A percentile compares a stretch with the other conserved stretches of the same genome.
phyloP scores from a whole-genome alignment of 2,329 filamentous ascomycete species.

The Fusarium chaquense region DNA sequence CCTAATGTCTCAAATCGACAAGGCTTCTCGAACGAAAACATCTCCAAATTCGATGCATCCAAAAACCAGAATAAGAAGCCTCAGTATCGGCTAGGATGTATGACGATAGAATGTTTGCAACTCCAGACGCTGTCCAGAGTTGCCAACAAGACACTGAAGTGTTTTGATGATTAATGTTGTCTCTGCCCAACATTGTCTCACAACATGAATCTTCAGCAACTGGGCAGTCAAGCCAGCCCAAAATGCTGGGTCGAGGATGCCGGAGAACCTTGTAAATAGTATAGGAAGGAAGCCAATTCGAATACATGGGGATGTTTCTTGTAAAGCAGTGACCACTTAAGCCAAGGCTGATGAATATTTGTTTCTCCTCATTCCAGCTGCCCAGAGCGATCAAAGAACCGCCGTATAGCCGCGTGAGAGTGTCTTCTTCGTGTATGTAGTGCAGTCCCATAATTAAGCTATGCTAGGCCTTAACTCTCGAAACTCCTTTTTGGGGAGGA shows the following conservation, averaged over 20 bases:
- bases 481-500: slow-evolving; percentile 10
- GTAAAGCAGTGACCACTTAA: slow-evolving; percentile 23
- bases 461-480: slow-evolving; percentile 4
- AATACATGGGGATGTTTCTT: slow-evolving; percentile 23
- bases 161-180: slow-evolving; percentile 1
- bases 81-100: background rate
- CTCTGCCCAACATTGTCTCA: slow-evolving; percentile 19
- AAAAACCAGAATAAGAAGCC: background rate
- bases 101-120: background rate
- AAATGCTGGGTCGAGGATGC: slow-evolving; percentile 23
- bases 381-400: slow-evolving; percentile 12
- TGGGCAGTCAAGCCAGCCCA: slow-evolving; percentile 18
- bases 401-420: slow-evolving; percentile 4
- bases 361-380: slow-evolving; percentile 31
- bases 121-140: background rate
- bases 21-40: slow-evolving; percentile 5
- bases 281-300: slow-evolving; percentile 28
- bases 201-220: slow-evolving; percentile 11
- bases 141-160: background rate
- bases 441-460: slow-evolving; percentile 2
- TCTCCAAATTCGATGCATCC: background rate
- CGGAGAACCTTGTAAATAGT: slow-evolving; percentile 4
- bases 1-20: slow-evolving; percentile 20
- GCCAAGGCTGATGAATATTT: slow-evolving; percentile 15
- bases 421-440: background rate